Evolutionary conservation across 164 flowering plant genomes (phyloP), one percentile per base, ranked within the genome.

Genomic region (Aristolochia contorta): DNA sequence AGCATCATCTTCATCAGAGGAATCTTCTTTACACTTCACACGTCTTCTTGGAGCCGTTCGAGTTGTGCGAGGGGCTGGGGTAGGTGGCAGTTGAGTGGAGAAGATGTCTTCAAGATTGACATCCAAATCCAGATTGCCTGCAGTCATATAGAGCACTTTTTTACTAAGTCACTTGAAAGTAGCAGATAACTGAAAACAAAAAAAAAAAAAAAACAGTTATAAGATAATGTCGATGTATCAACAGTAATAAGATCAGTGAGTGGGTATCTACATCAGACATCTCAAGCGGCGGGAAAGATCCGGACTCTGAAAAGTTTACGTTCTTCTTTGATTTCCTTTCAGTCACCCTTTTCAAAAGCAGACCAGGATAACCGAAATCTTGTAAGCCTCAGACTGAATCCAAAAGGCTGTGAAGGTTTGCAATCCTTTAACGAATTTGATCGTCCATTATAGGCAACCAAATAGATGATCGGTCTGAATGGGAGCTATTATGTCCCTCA

Each of bases 31-130:
- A 21, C 20, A 65, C 67, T 70, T 84, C 18, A 63, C 74, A 46
- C 75, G 74, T 73, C 88, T 82, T 67, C 85, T 85, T 10, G 79
- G 78, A 15, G 73, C 45, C 18, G 79, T 72, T 58, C 77, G 70
- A 24, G 74, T 74, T 58, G 96, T 71, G 30, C 67, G 67, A 18
- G 84, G 83, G 33, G 68, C 89, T 62, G 92, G 88, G 53, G 89
- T 90, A 62, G 78, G 76, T 12, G 73, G 80, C 16, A 76, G 53
- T 59, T 70, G 70, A 43, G 16, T 24, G 0, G 56, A 12, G 66
- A 56, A 55, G 16, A 67, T 13, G 58, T 56, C 20, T 16, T 16
- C 47, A 64, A 83, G 22, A 60, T 83, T 67, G 51, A 69, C 56
- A 20, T 81, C 81, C 58, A 90, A 24, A 16, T 72, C 60, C 21